Evolutionary conservation across 2,329 filamentous ascomycete genomes (phyloP).

Genomic region (Erysiphe pulchra): DNA sequence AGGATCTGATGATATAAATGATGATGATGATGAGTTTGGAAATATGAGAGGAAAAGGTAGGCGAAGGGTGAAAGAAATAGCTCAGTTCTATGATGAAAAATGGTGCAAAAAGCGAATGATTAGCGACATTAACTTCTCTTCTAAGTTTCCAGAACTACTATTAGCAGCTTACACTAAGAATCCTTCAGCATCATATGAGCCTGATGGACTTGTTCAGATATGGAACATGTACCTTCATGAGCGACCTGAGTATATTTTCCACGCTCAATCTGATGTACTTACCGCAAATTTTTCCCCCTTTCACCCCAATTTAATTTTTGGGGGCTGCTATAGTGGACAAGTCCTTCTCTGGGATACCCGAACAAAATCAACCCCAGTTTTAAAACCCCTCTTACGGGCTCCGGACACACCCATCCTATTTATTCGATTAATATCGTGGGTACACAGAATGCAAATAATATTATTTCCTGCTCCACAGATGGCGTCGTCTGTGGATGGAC

Average conservation of each 20-base stretch:
- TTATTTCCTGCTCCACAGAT: conserved; percentile 89
- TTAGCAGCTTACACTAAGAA: conserved; percentile 96
- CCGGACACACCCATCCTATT: conserved; percentile 85
- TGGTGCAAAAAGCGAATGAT: conserved; percentile 98
- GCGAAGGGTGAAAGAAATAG: conserved; percentile 58
- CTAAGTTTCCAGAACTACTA: conserved; percentile 80
- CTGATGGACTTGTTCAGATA: conserved; percentile 77
- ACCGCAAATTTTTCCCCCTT: conserved; percentile 97
- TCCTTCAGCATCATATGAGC: conserved; percentile 77
- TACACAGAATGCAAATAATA: conserved; percentile 96
- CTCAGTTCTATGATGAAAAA: conserved; percentile 81
- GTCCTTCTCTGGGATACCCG: conserved; percentile 93
- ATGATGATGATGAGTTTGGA: conserved; percentile 56
- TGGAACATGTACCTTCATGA: conserved; percentile 95
- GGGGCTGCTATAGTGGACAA: conserved; percentile 89
- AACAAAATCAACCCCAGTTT: conserved; percentile 66
- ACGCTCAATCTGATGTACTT: conserved; percentile 84
- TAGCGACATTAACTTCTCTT: conserved; percentile 82
- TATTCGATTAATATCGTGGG: conserved; percentile 91
- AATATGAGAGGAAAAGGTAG: conserved; percentile 46
- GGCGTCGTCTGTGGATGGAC: conserved; percentile 94
- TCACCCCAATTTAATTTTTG: conserved; percentile 86
- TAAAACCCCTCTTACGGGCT: conserved; percentile 84
- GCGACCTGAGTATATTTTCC: conserved; percentile 86
- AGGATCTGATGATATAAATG: conserved; percentile 42